These are phyloP conservation scores for Eucalyptus dawsonii DNA, from an alignment of 345 rosid genomes.

Conservation along the genomic window DNA sequence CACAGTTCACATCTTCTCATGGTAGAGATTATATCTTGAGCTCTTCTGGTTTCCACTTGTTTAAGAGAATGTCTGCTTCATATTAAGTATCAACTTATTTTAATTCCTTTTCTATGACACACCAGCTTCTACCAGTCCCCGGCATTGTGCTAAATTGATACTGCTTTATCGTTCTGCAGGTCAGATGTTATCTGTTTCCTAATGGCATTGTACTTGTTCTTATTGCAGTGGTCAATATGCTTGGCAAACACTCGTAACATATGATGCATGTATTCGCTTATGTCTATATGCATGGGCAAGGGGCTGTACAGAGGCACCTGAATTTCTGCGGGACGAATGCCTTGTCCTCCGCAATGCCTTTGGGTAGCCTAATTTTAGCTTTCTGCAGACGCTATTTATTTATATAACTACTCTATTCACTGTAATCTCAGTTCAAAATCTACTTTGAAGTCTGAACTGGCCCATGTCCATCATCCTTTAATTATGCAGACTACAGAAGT, in stretches of 20 bases:
- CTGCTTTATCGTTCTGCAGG: background rate
- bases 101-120: background rate
- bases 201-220: background rate
- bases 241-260: slow-evolving; percentile 87
- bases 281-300: slow-evolving; percentile 79
- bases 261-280: slow-evolving; percentile 92
- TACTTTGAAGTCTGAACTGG: background rate
- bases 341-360: slow-evolving; percentile 80
- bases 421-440: background rate
- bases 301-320: slow-evolving; percentile 90
- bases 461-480: background rate
- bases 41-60: background rate
- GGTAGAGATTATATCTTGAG: background rate
- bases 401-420: background rate
- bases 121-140: background rate
- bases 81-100: background rate
- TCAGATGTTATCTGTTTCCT: background rate
- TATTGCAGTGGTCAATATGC: slow-evolving; percentile 69
- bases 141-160: background rate
- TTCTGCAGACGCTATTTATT: background rate
- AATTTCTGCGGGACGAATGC: slow-evolving; percentile 84
- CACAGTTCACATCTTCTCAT: background rate
- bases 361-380: slow-evolving; percentile 46
- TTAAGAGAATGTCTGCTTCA: background rate
- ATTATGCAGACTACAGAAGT: slow-evolving; percentile 51